phyloP scores from a whole-genome alignment of 2,329 filamentous ascomycete species.

The Penicillium sp. region DNA sequence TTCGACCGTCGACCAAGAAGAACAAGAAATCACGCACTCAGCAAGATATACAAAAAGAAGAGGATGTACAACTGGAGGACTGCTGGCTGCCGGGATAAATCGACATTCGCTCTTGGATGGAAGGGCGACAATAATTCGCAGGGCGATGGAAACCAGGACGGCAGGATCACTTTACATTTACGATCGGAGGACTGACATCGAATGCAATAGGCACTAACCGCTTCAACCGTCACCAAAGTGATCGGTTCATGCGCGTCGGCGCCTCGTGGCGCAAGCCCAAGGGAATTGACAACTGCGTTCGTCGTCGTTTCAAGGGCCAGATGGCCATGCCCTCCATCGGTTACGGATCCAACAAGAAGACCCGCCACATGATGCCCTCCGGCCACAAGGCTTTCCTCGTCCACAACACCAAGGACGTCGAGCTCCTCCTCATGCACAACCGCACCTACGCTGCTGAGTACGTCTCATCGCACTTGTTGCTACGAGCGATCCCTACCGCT shows the following conservation, averaged over 20 bases:
- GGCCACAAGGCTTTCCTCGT: slow-evolving; percentile 99
- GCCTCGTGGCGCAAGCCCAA: slow-evolving; percentile 98
- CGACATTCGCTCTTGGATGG: slow-evolving; percentile 1
- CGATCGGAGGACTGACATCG: slow-evolving; percentile 41
- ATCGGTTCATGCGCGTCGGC: slow-evolving; percentile 90
- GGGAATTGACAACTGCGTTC: slow-evolving; percentile 99
- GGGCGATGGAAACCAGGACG: slow-evolving; percentile 3
- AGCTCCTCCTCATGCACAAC: slow-evolving; percentile 99
- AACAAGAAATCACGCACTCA: background rate
- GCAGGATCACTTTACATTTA: slow-evolving; percentile 9
- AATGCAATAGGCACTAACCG: slow-evolving; percentile 71
- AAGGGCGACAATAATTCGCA: slow-evolving; percentile 8
- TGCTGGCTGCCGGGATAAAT: background rate
- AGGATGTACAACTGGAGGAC: background rate
- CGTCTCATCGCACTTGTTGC: slow-evolving; percentile 39
- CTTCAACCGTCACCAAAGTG: slow-evolving; percentile 97
- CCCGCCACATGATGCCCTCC: slow-evolving; percentile 95
- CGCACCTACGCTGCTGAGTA: slow-evolving; percentile 98
- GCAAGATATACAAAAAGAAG: slow-evolving; percentile 1
- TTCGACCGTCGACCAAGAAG: slow-evolving; percentile 16
- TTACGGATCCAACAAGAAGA: slow-evolving; percentile 99
- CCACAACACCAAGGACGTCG: slow-evolving; percentile 91
- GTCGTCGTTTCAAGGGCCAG: slow-evolving; percentile 94
- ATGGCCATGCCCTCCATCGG: slow-evolving; percentile 98
- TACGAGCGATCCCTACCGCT: background rate